Conservation (phyloP, 2,329 filamentous ascomycete genomes). For the Diatrype stigma region DNA sequence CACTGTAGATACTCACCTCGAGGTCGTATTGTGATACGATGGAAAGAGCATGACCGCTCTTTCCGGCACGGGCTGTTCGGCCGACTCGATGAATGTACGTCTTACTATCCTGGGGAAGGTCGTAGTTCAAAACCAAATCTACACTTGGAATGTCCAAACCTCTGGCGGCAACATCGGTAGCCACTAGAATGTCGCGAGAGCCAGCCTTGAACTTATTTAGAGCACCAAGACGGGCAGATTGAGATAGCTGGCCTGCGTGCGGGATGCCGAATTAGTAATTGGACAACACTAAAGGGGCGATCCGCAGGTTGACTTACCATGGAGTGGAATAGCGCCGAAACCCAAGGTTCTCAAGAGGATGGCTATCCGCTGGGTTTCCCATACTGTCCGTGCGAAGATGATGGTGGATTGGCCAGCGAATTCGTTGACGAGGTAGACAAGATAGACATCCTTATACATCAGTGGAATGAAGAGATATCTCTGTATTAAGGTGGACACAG, state of each 20-base stretch:
- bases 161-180: slow-evolving; percentile 89
- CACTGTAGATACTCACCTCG: slow-evolving; percentile 9
- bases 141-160: slow-evolving; percentile 93
- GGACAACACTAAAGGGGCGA: neutral
- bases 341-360: slow-evolving; percentile 80
- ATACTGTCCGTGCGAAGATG: slow-evolving; percentile 87
- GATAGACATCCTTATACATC: slow-evolving; percentile 83
- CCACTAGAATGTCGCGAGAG: slow-evolving; percentile 80
- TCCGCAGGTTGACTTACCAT: slow-evolving; percentile 42
- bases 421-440: slow-evolving; percentile 83
- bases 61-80: slow-evolving; percentile 81
- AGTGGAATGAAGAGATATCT: slow-evolving; percentile 83
- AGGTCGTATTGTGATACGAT: slow-evolving; percentile 82
- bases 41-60: slow-evolving; percentile 74
- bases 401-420: slow-evolving; percentile 82
- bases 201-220: slow-evolving; percentile 84
- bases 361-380: slow-evolving; percentile 81
- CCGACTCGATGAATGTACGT: slow-evolving; percentile 90
- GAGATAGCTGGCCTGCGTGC: slow-evolving; percentile 68
- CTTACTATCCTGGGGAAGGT: slow-evolving; percentile 79
- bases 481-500: slow-evolving; percentile 83
- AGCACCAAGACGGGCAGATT: slow-evolving; percentile 80
- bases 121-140: slow-evolving; percentile 81
- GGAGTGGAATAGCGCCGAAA: slow-evolving; percentile 85
- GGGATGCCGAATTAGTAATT: neutral